Evolutionary conservation across 2,329 filamentous ascomycete species (phyloP), one percentile per base, ranked within the genome.

Genomic region (Colletotrichum salicis): DNA sequence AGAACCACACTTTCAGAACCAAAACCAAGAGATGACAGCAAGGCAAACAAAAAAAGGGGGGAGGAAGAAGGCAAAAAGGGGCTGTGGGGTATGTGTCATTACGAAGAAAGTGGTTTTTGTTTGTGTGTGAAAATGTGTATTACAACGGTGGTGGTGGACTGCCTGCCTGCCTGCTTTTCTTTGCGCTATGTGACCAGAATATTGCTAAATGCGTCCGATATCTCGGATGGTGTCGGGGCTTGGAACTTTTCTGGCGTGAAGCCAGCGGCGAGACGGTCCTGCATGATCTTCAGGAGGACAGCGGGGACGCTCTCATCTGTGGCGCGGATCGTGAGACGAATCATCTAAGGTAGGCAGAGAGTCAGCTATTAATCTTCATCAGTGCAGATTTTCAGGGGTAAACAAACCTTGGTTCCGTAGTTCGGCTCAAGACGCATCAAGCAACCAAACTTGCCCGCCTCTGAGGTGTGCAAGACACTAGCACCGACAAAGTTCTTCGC

Each of bases 371-470:
- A 66, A 70, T 29, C 52, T 54, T 45, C 3, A 4, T 29, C 13
- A 11, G 2, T 19, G 24, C 24, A 27, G 37, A 70, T 2, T 22
- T 10, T 22, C 15, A 60, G 57, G 29, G 31, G 4, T n/a, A 35
- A 12, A 51, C 24, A 56, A 83, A 98, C 96, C 90, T 94, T 94
- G 74, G 93, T 96, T 75, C 90, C 88, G 79, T 95, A 96, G 84
- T 99, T 99, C 73, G 96, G 96, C 87, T 99, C 96, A 83, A 99
- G 84, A 79, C 96, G 89, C 86, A 99, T 84, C 79, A 99, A 85
- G 84, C 96, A 98, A 37, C 96, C 96, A 84, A 95, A 97, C 85
- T 98, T 98, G 73, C 96, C 95, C 12, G 90, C 92, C 76, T 93
- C 91, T 64, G 88, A 92, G 63, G 91, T 97, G 85, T 94, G 96